phyloP scores from a whole-genome alignment of 2,329 filamentous ascomycete species.

The Colletotrichum sp. region DNA sequence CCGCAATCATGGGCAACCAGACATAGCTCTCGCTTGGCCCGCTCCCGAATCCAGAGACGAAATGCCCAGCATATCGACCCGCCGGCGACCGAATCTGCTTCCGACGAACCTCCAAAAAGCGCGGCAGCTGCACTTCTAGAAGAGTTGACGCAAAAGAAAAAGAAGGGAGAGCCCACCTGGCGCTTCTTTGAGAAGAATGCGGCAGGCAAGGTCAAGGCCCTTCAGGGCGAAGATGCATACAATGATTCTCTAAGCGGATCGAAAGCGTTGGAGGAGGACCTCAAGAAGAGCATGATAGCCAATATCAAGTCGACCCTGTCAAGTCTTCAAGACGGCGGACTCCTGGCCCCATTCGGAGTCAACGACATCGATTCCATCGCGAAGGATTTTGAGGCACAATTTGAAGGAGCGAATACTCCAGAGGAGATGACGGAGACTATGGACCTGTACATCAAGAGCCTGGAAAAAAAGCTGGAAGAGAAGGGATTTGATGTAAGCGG shows the following conservation, averaged over 20 bases:
- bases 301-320: constrained; percentile 32
- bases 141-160: constrained; percentile 14
- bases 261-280: constrained; percentile 29
- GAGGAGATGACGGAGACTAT: constrained; percentile 38
- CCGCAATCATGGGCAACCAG: constrained; percentile 31
- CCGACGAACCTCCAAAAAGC: background rate
- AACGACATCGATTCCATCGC: constrained; percentile 53
- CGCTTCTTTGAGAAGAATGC: constrained; percentile 55
- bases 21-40: constrained; percentile 34
- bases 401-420: constrained; percentile 29
- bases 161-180: constrained; percentile 30
- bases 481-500: constrained; percentile 8
- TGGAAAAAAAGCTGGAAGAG: constrained; percentile 27
- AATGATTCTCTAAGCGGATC: constrained; percentile 38
- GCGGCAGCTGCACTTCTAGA: constrained; percentile 24
- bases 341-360: constrained; percentile 39
- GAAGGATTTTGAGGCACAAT: constrained; percentile 14
- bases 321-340: constrained; percentile 26
- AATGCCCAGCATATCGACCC: background rate
- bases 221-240: constrained; percentile 45
- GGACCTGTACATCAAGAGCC: constrained; percentile 38
- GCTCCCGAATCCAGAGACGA: background rate
- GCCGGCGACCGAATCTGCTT: background rate
- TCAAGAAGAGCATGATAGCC: constrained; percentile 24
- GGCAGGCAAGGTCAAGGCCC: constrained; percentile 38